These are phyloP conservation scores for Trichoderma atroviride DNA, from an alignment of 2,329 filamentous ascomycete genomes.

Conservation along the genomic window DNA sequence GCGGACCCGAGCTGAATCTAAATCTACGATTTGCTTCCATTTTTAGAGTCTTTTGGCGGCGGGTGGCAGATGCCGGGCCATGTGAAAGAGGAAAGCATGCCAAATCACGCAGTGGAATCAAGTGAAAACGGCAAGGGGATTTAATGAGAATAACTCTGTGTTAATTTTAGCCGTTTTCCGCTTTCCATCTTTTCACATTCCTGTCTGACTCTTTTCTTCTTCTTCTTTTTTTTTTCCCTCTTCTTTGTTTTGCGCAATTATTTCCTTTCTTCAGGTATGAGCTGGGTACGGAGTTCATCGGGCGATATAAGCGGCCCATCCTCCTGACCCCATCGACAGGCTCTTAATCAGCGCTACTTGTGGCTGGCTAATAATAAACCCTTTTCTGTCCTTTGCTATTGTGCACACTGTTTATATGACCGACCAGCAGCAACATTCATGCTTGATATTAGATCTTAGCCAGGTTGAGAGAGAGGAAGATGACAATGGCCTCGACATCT, in stretches of 20 bases:
- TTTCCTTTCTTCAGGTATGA: neutral
- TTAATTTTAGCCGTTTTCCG: neutral
- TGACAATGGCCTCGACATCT: too few species aligned
- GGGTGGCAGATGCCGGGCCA: neutral
- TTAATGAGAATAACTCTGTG: neutral
- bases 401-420: neutral
- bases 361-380: conserved; percentile 23
- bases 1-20: neutral
- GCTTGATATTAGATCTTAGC: neutral
- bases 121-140: neutral
- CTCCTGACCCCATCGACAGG: conserved; percentile 12
- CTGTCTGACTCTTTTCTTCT: neutral
- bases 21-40: conserved; percentile 5
- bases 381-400: neutral
- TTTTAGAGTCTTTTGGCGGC: neutral
- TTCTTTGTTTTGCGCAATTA: neutral
- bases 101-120: neutral
- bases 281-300: neutral
- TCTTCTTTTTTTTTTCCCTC: neutral
- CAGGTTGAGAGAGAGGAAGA: neutral
- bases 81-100: neutral
- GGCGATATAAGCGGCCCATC: conserved; percentile 3
- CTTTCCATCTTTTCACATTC: neutral
- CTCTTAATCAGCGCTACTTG: conserved; percentile 22
- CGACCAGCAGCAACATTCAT: neutral